Evolutionary conservation across 108 stramenopile species (phyloP), one percentile per base, ranked within the genome.

Genomic region (Pseudonitzschia delicatissima): DNA sequence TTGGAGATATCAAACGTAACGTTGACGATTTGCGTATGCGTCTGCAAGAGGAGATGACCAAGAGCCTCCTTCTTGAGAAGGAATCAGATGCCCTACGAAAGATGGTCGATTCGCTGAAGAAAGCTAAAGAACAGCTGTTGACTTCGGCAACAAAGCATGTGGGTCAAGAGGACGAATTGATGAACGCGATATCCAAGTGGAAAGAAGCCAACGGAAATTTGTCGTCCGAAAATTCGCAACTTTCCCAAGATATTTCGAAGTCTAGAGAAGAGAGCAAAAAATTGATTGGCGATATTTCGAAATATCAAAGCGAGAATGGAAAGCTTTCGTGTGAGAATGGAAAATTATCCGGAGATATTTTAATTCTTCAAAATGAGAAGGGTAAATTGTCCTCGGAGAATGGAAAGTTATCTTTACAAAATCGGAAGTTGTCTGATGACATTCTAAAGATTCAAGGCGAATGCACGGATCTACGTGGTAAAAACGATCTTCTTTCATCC

Each of bases 1-100:
- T 66, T 20, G 76, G 65, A 39, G 67, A 11, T 15, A 23, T 62
- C 26, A 57, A 59, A 25, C 71, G 52, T 36, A 77, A 81, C 1
- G 70, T 86, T 40, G 85, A 83, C 27, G 68, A 70, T 9, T 87
- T 83, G 35, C 77, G 82, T 45, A 65, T 81, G 59, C 72, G 87
- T 3, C 73, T 90, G 25, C 67, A 77, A 53, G 64, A 75, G 21
- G 86, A 90, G 68, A 84, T 80, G 27, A 79, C 77, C 11, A 90
- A 87, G 58, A 73, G 88, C 15, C 77, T 77, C 13, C 76, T 90
- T 11, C 58, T 90, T 8, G 82, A 90, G 61, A 66, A 86, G 49
- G 82, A 84, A 45, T 57, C 79, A 5, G 75, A 81, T 7, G 57
- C 51, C 2, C 50, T 79, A 27, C 78, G 72, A 29, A 17, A 44